phyloP scores from a whole-genome alignment of 208 protist species.

The Leishmania tropica region DNA sequence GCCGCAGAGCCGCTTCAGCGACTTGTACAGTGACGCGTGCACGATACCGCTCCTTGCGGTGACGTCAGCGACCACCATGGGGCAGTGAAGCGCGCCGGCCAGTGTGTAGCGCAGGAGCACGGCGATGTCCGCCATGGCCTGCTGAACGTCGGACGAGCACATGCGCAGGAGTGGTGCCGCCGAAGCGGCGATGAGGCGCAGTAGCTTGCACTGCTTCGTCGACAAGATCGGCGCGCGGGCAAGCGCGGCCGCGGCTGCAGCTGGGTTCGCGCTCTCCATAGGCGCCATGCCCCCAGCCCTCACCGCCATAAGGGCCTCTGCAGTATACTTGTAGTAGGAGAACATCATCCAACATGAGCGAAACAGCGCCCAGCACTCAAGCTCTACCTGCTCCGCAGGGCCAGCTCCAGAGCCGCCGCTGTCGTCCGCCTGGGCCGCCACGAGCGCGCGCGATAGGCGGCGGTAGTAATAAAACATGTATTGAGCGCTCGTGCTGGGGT shows the following conservation, averaged over 20 bases:
- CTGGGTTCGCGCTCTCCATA: neutral
- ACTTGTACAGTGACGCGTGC: slow-evolving; percentile 16
- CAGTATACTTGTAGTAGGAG: slow-evolving; percentile 75
- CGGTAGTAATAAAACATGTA: slow-evolving; percentile 64
- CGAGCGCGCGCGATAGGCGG: slow-evolving; percentile 33
- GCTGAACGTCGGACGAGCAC: slow-evolving; percentile 81
- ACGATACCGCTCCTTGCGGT: slow-evolving; percentile 12
- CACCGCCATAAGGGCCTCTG: slow-evolving; percentile 44
- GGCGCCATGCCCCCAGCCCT: slow-evolving; percentile 18
- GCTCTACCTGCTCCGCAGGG: slow-evolving; percentile 29
- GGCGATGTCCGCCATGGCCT: slow-evolving; percentile 68
- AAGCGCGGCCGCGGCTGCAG: neutral
- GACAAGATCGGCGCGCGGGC: slow-evolving; percentile 29
- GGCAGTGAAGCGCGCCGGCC: slow-evolving; percentile 16
- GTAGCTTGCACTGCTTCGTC: slow-evolving; percentile 40
- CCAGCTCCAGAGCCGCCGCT: slow-evolving; percentile 1
- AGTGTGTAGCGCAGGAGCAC: slow-evolving; percentile 58
- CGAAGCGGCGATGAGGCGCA: slow-evolving; percentile 64
- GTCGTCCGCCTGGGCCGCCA: slow-evolving; percentile 22
- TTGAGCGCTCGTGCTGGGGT: slow-evolving; percentile 42
- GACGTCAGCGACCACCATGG: slow-evolving; percentile 24
- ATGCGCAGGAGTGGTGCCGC: slow-evolving; percentile 76
- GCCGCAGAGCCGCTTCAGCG: slow-evolving; percentile 31
- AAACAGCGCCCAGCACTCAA: slow-evolving; percentile 47
- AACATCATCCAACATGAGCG: slow-evolving; percentile 84